A percentile compares a stretch with the other conserved stretches of the same genome.
Evolutionary conservation across 179 eudicot genomes (phyloP).

Genomic region (Silene vulgaris): DNA sequence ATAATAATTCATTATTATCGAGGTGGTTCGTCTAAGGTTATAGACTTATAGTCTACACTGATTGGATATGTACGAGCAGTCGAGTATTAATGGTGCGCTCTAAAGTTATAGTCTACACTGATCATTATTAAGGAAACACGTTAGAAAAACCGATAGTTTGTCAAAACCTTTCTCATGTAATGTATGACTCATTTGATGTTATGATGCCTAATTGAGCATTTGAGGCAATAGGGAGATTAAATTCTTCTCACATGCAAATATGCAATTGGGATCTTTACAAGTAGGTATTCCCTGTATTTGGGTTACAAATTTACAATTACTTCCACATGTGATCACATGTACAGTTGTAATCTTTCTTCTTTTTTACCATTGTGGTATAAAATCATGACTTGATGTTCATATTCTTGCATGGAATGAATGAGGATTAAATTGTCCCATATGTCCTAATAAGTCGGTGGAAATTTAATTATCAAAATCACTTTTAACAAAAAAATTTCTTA

Average conservation of each 20-base stretch:
- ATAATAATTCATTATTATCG: no score
- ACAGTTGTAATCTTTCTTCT: not conserved
- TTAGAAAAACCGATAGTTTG: not conserved
- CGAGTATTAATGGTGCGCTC: no score
- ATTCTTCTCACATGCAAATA: constrained; percentile 25
- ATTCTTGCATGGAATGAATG: not conserved
- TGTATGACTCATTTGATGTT: not conserved
- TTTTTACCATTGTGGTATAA: constrained; percentile 9
- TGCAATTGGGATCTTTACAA: constrained; percentile 31
- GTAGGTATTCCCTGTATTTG: constrained; percentile 21
- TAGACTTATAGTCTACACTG: no score
- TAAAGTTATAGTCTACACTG: no score
- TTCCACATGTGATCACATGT: constrained; percentile 38
- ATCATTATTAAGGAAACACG: no score
- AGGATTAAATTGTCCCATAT: not conserved
- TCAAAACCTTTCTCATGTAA: not conserved
- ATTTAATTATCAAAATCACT: no score
- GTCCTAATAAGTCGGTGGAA: not conserved
- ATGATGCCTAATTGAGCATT: constrained; percentile 13
- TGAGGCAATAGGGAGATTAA: constrained; percentile 23
- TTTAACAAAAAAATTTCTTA: not conserved
- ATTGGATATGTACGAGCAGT: no score
- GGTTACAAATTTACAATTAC: constrained; percentile 32
- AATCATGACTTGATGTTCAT: not conserved
- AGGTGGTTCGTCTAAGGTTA: no score